Base-by-base conservation (phyloP, 805 yeast genomes). In the Cyberlindnera japonica region DNA sequence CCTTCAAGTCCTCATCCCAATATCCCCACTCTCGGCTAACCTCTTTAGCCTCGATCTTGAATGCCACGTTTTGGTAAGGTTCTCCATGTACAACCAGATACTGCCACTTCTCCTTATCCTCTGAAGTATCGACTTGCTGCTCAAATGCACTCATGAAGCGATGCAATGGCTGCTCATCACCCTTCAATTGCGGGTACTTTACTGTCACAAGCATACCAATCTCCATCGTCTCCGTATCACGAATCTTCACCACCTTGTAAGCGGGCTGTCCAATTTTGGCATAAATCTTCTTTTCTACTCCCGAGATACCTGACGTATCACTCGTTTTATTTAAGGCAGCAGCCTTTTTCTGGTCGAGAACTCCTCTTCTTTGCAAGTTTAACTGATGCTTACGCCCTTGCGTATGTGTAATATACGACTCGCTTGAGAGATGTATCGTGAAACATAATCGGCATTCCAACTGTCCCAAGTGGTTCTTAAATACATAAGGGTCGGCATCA, bases 401-500 rank as follows among this genome's bases (percentile, higher is more conserved):
- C 5, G 91, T 69, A 58, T 91, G 99, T 3, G 93, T 72, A 16
- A 89, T 69, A 49, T 87, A 93, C 18, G 93, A 81, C 11, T 86
- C 75, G 54, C 88, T 91, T 15, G 83, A 77, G 33, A 77, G 70
- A 62, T 91, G 98, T 14, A 84, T 72, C 0, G 98, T 90, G 24
- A 81, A 66, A 59, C 99, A 91, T 17, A 91, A 68, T 43, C 78
- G 72, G 58, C 99, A 91, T 51, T 90, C 97, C 18, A 85, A 66
- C 43, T 80, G 68, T 5, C 97, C 97, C n/a, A 83, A 63, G 55
- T 83, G 90, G 56, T 87, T 89, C 50, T 77, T 77, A 63, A 81
- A 80, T 8, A 88, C 87, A 58, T 90, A 90, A 0, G 97, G 97
- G 51, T 85, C 95, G 23, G 70, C 68, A 16, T 75, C 79, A 2